These are phyloP conservation scores for Leucocoprinus leucothites DNA, from an alignment of 768 basidiomycete species.

Conservation along the genomic window DNA sequence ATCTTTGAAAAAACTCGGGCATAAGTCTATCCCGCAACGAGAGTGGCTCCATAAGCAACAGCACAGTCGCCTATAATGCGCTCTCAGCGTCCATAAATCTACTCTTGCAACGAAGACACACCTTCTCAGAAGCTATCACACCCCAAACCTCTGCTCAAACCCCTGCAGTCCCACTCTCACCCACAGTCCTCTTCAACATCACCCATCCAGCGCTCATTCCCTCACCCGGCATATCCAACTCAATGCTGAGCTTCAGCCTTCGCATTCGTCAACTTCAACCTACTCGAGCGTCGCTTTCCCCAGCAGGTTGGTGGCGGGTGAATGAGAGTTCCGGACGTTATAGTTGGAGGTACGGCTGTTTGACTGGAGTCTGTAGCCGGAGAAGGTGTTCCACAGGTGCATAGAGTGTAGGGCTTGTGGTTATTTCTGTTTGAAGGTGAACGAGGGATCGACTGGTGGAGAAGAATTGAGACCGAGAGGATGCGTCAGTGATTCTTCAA, in stretches of 20 bases:
- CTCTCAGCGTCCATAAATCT: slow-evolving; percentile 3
- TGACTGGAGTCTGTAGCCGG: slow-evolving; percentile 26
- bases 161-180: slow-evolving; percentile 41
- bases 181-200: slow-evolving; percentile 68
- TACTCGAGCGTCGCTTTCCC: slow-evolving; percentile 54
- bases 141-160: slow-evolving; percentile 75
- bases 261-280: slow-evolving; percentile 68
- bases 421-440: slow-evolving; percentile 38
- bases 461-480: slow-evolving; percentile 40
- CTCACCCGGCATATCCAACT: slow-evolving; percentile 45
- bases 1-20: slow-evolving; percentile 72
- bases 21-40: slow-evolving; percentile 56
- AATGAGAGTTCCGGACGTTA: slow-evolving; percentile 40
- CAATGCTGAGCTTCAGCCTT: slow-evolving; percentile 72
- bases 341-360: neutral
- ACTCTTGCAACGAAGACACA: slow-evolving; percentile 23
- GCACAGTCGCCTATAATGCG: slow-evolving; percentile 61
- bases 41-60: slow-evolving; percentile 68
- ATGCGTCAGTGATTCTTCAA: slow-evolving; percentile 54
- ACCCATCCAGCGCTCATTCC: slow-evolving; percentile 62
- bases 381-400: slow-evolving; percentile 50
- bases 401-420: slow-evolving; percentile 78
- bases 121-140: slow-evolving; percentile 64
- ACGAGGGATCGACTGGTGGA: slow-evolving; percentile 17
- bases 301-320: slow-evolving; percentile 35